phyloP scores from a whole-genome alignment of 2,329 filamentous ascomycete genomes.

The Fusarium pilosicola region DNA sequence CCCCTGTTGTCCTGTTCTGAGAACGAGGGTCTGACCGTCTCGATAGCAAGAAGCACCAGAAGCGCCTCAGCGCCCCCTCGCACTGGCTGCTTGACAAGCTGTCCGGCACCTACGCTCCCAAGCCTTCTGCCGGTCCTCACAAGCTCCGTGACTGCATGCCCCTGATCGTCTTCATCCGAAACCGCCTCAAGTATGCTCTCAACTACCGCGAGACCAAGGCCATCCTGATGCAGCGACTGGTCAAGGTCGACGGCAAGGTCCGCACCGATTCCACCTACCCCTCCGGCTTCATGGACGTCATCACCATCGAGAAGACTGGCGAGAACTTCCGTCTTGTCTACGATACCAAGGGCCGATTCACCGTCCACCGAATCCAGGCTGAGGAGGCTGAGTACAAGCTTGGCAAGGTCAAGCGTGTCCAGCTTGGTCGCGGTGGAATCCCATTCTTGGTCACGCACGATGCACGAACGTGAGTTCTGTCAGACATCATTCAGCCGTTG shows the following conservation, averaged over 20 bases:
- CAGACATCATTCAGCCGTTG: constrained; percentile 99
- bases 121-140: constrained; percentile 87
- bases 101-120: constrained; percentile 84
- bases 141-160: constrained; percentile 99
- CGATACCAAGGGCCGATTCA: constrained; percentile 99
- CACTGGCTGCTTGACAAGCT: constrained; percentile 99
- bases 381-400: constrained; percentile 99
- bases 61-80: constrained; percentile 98
- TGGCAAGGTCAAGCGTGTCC: constrained; percentile 99
- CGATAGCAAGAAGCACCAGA: constrained; percentile 97
- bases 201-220: constrained; percentile 97
- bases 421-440: constrained; percentile 99
- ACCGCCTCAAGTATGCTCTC: constrained; percentile 98
- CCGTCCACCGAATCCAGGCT: constrained; percentile 97
- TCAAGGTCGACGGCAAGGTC: constrained; percentile 99
- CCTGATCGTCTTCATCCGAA: constrained; percentile 97
- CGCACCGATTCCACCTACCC: constrained; percentile 99
- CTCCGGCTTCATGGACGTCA: constrained; percentile 99
- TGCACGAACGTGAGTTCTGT: constrained; percentile 99
- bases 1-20: background rate
- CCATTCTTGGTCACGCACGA: constrained; percentile 99
- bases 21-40: constrained; percentile 47
- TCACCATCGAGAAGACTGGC: constrained; percentile 99
- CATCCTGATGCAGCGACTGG: constrained; percentile 98
- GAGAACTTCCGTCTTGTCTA: constrained; percentile 99